Base-by-base conservation (phyloP, 345 rosid species). In the Fremontodendron californicum region DNA sequence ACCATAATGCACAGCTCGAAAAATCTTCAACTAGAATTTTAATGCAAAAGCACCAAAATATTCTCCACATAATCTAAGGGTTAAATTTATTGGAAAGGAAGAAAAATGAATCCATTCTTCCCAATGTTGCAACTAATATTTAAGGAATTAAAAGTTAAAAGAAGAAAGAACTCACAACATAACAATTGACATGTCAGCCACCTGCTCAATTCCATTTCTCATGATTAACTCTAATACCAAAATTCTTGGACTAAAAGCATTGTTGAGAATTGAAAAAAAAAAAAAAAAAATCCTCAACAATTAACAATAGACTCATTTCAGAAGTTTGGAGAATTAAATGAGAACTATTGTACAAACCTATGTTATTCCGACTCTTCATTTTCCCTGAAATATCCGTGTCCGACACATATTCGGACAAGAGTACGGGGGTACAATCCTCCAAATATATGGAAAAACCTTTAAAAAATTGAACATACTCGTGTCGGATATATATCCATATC, bases 181-280 rank as follows among this genome's bases (percentile, higher is more conserved):
- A 49, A 49, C n/a, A 71, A 71, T 33, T 51, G 61, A 49, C 75
- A 71, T 71, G 25, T 31, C 15, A n/a, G 29, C 43, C 43, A 71
- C 74, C 42, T 45, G 49, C 35, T 27, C 21, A 19, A 69, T 68
- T 68, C 73, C 23, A 25, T 2, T 25, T 68, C 37, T 43, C 29
- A 68, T 68, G n/a, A 46, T 68, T 27, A 68, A 68, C 37, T 43
- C n/a, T 25, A 45, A 68, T 68, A 68, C 54, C 21, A 68, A 68
- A 68, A 27, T 15, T n/a, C 6, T 12, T n/a, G 76, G 23, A 33
- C 54, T 9, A 11, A 72, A 10, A 66, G 23, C 51, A 66, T 9
- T 40, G 45, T 66, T 21, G 49, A 40, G 31, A 66, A 40, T 66
- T n/a, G 7, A 39, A n/a, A n/a, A n/a, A n/a, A n/a, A n/a, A 52